These are phyloP conservation scores for Pseudogymnoascus sp. DNA, from an alignment of 2,329 filamentous ascomycete genomes.

Conservation along the genomic window DNA sequence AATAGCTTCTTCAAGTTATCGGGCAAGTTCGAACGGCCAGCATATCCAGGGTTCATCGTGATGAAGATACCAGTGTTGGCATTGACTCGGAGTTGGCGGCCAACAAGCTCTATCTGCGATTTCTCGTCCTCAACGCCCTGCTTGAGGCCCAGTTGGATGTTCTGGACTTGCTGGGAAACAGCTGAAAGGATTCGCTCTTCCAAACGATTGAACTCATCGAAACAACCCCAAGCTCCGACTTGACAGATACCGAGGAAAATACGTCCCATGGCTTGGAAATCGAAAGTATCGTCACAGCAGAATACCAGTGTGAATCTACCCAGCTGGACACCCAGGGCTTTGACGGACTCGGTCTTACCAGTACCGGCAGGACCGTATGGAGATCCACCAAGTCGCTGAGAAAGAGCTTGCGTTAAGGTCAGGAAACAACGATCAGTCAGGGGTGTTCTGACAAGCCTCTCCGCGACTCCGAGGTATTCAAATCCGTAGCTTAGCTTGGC, in stretches of 20 bases:
- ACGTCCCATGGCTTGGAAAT: conserved; percentile 98
- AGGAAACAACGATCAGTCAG: conserved; percentile 98
- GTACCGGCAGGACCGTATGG: conserved; percentile 97
- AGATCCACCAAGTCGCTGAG: conserved; percentile 90
- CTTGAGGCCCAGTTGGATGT: conserved; percentile 93
- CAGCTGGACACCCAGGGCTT: conserved; percentile 90
- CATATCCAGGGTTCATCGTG: conserved; percentile 99
- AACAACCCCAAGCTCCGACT: conserved; percentile 98
- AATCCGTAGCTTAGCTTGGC: conserved; percentile 93
- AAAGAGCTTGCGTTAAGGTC: conserved; percentile 90
- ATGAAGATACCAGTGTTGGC: conserved; percentile 97
- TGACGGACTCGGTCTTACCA: conserved; percentile 98
- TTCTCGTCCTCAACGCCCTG: conserved; percentile 75
- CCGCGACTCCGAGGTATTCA: conserved; percentile 93
- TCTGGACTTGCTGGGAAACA: conserved; percentile 98
- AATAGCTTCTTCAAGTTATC: conserved; percentile 99
- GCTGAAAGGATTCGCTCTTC: conserved; percentile 97
- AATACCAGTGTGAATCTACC: conserved; percentile 98
- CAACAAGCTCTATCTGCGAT: conserved; percentile 87
- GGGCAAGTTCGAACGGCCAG: conserved; percentile 91
- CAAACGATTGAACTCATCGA: conserved; percentile 98
- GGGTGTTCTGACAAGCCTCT: conserved; percentile 91
- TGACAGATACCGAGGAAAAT: conserved; percentile 99
- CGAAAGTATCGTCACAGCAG: conserved; percentile 98
- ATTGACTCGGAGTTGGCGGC: conserved; percentile 83